Conservation (phyloP, 371 early-diverging fungal genomes). For the Thermomucor indicae-seudaticae region DNA sequence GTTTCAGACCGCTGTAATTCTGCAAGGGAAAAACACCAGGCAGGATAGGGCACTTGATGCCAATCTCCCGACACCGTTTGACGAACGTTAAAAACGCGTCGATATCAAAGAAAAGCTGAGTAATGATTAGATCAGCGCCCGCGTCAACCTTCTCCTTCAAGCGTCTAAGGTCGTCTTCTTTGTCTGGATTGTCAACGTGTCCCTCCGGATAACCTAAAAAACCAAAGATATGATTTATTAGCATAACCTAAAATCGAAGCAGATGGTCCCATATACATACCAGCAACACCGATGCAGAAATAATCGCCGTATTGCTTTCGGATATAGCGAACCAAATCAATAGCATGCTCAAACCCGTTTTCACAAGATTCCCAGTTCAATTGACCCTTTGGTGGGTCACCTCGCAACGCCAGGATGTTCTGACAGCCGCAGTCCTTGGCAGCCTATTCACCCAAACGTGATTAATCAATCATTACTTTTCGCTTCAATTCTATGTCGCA, state of each 20-base stretch:
- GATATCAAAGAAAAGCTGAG: constrained; percentile 93
- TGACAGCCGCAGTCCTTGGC: constrained; percentile 91
- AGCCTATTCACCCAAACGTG: constrained; percentile 38
- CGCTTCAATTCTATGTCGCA: not conserved
- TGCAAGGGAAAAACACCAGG: constrained; percentile 97
- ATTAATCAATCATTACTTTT: not conserved
- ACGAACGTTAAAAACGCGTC: constrained; percentile 82
- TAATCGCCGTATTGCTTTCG: constrained; percentile 87
- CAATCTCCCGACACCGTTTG: constrained; percentile 66
- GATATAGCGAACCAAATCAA: constrained; percentile 88
- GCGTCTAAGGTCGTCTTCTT: constrained; percentile 70
- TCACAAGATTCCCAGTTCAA: constrained; percentile 73
- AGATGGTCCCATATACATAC: constrained; percentile 32
- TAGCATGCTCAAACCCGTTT: constrained; percentile 80
- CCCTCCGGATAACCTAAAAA: constrained; percentile 82
- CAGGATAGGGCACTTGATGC: constrained; percentile 84
- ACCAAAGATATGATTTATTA: not conserved
- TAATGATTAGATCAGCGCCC: constrained; percentile 90
- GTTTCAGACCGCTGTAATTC: constrained; percentile 78
- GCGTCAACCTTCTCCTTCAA: constrained; percentile 89
- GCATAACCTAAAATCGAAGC: not conserved
- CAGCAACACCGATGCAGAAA: constrained; percentile 94
- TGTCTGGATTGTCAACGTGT: constrained; percentile 68
- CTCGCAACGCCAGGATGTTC: constrained; percentile 94
- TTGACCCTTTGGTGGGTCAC: constrained; percentile 91